phyloP scores from a whole-genome alignment of 768 basidiomycete species.

The Lanmaoa rubissima region DNA sequence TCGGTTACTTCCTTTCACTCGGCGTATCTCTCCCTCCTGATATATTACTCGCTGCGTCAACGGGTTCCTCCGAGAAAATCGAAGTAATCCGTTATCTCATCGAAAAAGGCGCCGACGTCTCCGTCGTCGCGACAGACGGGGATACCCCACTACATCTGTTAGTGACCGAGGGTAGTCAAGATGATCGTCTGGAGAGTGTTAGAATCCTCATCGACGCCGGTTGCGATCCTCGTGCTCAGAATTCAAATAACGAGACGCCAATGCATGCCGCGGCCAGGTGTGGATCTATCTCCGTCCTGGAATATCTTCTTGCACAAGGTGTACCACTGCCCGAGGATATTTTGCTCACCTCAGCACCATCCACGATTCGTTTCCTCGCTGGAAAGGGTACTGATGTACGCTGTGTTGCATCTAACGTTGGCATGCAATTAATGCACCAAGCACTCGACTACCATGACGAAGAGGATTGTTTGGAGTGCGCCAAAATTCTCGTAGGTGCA shows the following conservation, averaged over 20 bases:
- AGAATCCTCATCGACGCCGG: background rate
- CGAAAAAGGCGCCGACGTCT: background rate
- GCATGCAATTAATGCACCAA: background rate
- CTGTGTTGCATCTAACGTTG: background rate
- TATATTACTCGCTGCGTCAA: background rate
- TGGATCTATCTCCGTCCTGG: background rate
- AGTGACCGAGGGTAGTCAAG: background rate
- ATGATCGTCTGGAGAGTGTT: background rate
- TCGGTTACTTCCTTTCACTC: background rate
- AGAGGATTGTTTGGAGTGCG: background rate
- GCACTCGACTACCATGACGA: background rate
- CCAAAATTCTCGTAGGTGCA: background rate
- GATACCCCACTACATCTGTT: background rate
- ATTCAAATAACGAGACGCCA: background rate
- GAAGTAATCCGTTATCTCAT: background rate
- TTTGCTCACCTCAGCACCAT: background rate
- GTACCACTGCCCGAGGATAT: background rate
- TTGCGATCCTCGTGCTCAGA: background rate
- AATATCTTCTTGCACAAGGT: background rate
- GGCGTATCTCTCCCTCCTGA: background rate
- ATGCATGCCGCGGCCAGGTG: background rate
- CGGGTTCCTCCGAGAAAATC: accelerated
- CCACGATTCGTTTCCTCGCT: background rate
- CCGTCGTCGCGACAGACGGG: background rate
- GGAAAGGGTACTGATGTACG: background rate